Evolutionary conservation across 2,329 filamentous ascomycete genomes (phyloP).

Genomic region (Alternaria metachromatica): DNA sequence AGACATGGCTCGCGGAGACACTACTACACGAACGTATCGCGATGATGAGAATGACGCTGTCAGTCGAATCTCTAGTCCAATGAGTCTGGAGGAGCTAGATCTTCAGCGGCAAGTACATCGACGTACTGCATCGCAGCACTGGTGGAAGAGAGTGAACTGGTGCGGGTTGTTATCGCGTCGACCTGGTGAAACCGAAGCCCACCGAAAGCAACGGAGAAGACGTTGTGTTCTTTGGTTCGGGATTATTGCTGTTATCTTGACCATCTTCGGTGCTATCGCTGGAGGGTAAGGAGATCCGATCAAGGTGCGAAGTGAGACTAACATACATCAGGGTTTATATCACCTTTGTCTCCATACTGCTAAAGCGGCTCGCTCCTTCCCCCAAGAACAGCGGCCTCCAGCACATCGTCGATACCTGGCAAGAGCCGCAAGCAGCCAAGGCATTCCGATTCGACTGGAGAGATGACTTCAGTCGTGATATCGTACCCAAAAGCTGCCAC

Average conservation of each 20-base stretch:
- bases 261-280: constrained; percentile 24
- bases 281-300: constrained; percentile 18
- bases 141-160: constrained; percentile 4
- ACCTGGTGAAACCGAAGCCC: constrained; percentile 1
- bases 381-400: constrained; percentile 29
- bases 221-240: constrained; percentile 9
- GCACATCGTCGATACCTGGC: constrained; percentile 32
- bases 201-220: constrained; percentile 1
- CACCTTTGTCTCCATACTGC: constrained; percentile 26
- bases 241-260: constrained; percentile 16
- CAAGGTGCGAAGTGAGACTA: background rate
- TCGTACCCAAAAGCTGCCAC: constrained; percentile 47
- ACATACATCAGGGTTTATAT: constrained; percentile 30
- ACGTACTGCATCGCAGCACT: background rate
- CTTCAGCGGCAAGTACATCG: constrained; percentile 13
- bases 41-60: constrained; percentile 17
- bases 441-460: constrained; percentile 38
- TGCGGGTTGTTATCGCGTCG: constrained; percentile 3
- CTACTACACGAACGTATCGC: constrained; percentile 3
- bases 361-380: constrained; percentile 30
- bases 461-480: constrained; percentile 48
- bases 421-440: constrained; percentile 30
- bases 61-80: constrained; percentile 11
- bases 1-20: background rate
- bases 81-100: constrained; percentile 6